Conservation (phyloP, 1,139 yeast species). For the Sugiyamaella neomexicana region DNA sequence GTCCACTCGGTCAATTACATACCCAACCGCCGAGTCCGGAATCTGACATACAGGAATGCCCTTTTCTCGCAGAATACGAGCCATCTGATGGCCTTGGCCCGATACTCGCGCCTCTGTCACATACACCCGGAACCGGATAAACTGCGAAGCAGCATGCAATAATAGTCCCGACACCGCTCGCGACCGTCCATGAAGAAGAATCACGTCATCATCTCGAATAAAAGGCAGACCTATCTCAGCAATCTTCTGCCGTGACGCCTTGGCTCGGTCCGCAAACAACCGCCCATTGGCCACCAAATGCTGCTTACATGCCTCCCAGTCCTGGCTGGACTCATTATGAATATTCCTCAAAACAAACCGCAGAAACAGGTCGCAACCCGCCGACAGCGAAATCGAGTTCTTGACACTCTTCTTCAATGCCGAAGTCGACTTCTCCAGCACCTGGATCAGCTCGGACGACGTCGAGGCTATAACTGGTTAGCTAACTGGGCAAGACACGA, state of each 20-base stretch:
- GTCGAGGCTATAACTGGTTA: slow-evolving; percentile 55
- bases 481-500: not conserved
- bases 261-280: slow-evolving; percentile 86
- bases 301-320: slow-evolving; percentile 92
- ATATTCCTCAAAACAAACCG: slow-evolving; percentile 89
- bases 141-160: slow-evolving; percentile 67
- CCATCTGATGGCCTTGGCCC: slow-evolving; percentile 76
- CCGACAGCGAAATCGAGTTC: slow-evolving; percentile 88
- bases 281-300: slow-evolving; percentile 93
- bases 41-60: slow-evolving; percentile 91
- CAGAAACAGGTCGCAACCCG: slow-evolving; percentile 97
- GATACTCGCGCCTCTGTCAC: slow-evolving; percentile 94
- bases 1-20: slow-evolving; percentile 85
- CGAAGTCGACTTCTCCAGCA: slow-evolving; percentile 73
- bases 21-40: slow-evolving; percentile 93
- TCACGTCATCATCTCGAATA: slow-evolving; percentile 86
- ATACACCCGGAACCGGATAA: slow-evolving; percentile 82
- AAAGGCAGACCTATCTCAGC: slow-evolving; percentile 88
- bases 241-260: slow-evolving; percentile 81
- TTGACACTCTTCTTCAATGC: slow-evolving; percentile 75
- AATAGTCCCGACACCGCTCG: slow-evolving; percentile 84
- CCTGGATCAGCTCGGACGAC: slow-evolving; percentile 84
- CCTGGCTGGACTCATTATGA: slow-evolving; percentile 65
- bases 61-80: slow-evolving; percentile 61
- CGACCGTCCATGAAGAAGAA: slow-evolving; percentile 88